Conservation (phyloP, 306 rosid species). For the Castanea crenata region DNA sequence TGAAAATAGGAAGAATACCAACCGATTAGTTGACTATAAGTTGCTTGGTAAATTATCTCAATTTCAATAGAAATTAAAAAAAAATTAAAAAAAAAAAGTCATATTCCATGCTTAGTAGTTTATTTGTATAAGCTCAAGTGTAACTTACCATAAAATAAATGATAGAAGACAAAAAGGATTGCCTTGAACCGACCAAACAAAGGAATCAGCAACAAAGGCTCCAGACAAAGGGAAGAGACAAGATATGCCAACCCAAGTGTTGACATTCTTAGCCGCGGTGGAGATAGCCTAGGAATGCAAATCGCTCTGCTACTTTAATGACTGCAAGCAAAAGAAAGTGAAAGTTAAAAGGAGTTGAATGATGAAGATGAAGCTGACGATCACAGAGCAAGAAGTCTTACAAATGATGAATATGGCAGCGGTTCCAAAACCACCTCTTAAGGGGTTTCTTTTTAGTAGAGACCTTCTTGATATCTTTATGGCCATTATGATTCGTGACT, state of each 20-base stretch:
- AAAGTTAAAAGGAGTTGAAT: not conserved
- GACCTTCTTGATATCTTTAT: too few relatives aligned
- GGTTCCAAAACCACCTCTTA: conserved; percentile 31
- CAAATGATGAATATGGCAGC: conserved; percentile 44
- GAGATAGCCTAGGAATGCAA: conserved; percentile 26
- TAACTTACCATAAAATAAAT: not conserved
- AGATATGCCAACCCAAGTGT: conserved; percentile 16
- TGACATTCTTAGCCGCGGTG: not conserved
- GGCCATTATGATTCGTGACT: too few relatives aligned
- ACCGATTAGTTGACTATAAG: too few relatives aligned
- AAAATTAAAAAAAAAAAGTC: not conserved
- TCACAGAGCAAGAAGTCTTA: not conserved
- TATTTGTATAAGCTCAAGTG: too few relatives aligned
- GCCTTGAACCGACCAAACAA: conserved; percentile 7
- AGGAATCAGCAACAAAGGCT: conserved; percentile 16
- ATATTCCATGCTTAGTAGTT: too few relatives aligned
- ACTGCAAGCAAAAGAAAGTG: conserved; percentile 7
- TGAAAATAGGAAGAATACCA: too few relatives aligned
- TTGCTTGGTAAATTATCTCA: too few relatives aligned
- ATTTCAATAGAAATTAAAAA: not conserved
- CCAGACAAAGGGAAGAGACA: conserved; percentile 11
- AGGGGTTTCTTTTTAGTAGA: not conserved
- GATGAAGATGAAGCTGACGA: not conserved
- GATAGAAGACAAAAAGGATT: not conserved
- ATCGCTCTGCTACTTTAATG: conserved; percentile 39